Evolutionary conservation across 352 stramenopile species (phyloP), one percentile per base, ranked within the genome.

Genomic region (Phytopythium vexans): DNA sequence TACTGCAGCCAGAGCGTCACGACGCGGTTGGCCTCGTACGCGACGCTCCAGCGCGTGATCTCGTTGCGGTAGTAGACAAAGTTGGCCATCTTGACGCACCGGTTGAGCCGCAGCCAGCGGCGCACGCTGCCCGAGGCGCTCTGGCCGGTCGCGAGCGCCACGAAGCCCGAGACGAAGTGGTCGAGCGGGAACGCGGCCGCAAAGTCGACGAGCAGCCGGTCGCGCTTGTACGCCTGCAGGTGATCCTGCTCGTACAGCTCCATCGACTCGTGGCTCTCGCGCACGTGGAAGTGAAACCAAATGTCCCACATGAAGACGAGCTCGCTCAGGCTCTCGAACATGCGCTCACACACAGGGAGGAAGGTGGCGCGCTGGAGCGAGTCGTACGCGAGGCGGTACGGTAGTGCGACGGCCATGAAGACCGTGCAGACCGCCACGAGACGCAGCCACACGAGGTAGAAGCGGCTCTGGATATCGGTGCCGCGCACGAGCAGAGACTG

Each of bases 191-290:
- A 79, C 4, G 64, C 75, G 0, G 76, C 68, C 1, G 68, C 48
- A 0, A 80, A 4, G 32, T 85, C 71, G 45, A 75, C 58, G 10
- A 65, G 49, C 4, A 86, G 46, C 3, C 73, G 65, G 31, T 86
- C 75, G 5, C 73, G 73, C 41, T 85, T 84, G 55, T 87, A 85
- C 3, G 63, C 52, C 9, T 72, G 41, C 3, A 82, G 47, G 33
- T 87, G 76, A 27, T 81, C 74, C 54, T 87, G 76, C 40, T 85
- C 71, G 39, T 83, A 85, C 10, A 87, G 46, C 32, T 85, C 76
- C 72, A 87, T 82, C 2, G 76, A 71, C 6, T 48, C 54, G 41
- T 75, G 66, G 54, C 74, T 87, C 27, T 61, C 58, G 3, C 63
- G 50, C n/a, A 84, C 68, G 8, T 75, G 70, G 37, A 85, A 88